These are phyloP conservation scores for Agaricus blazei DNA, from an alignment of 768 basidiomycete species.

Conservation along the genomic window DNA sequence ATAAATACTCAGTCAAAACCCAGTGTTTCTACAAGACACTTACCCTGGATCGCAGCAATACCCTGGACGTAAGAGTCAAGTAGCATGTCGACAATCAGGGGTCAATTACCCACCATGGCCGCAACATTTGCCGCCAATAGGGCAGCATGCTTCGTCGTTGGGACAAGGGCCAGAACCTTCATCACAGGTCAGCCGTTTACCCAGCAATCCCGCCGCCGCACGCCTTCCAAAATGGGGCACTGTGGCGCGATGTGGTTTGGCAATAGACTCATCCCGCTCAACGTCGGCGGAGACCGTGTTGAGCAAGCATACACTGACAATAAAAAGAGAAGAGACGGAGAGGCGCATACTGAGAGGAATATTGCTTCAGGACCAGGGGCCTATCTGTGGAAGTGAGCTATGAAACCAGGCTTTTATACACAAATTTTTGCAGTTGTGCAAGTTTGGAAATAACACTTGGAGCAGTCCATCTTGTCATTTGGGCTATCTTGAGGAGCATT, in stretches of 20 bases:
- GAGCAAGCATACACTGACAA: neutral
- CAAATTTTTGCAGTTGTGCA: too few species aligned
- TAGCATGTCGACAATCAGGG: too few species aligned
- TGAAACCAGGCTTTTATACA: too few species aligned
- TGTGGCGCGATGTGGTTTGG: neutral
- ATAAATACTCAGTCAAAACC: too few species aligned
- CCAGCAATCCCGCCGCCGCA: neutral
- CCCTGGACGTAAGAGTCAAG: too few species aligned
- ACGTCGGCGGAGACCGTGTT: neutral
- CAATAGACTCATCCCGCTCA: neutral
- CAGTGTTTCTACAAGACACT: too few species aligned
- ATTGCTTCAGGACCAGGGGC: neutral
- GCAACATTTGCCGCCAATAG: conserved; percentile 10
- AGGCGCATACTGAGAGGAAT: neutral
- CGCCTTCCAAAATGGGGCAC: neutral
- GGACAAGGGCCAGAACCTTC: conserved; percentile 3
- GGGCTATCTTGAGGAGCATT: too few species aligned
- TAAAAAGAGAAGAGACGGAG: neutral
- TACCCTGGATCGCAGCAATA: too few species aligned
- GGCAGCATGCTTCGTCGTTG: conserved; percentile 9
- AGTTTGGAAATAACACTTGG: too few species aligned
- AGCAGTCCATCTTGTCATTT: too few species aligned
- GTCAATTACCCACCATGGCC: neutral
- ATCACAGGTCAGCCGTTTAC: neutral
- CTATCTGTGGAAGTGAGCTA: too few species aligned